Base-by-base conservation (phyloP, 768 basidiomycete genomes). In the Amanita subjunquillea region DNA sequence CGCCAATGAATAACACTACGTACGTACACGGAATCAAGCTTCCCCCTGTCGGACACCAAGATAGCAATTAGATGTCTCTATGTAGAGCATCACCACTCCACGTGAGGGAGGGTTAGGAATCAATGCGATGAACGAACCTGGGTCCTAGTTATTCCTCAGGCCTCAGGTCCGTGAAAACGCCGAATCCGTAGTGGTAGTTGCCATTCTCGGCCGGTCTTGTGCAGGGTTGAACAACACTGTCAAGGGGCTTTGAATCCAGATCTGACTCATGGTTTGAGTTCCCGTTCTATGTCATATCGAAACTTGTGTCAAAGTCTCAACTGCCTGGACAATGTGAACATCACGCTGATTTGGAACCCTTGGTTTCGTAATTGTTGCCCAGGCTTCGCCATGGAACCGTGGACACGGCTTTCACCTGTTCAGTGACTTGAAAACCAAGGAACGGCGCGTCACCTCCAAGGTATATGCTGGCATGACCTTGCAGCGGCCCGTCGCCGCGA, bases 311-410 rank as follows among this genome's bases (percentile, higher is more conserved):
- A 17, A 15, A 30, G 29, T 20, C 4, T 48, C 8, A 23, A 36
- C n/a, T 1, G 22, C 39, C 39, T 49, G 6, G 6, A 40, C 48
- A 49, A 25, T 12, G 23, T 3, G 38, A n/a, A 40, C 27, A 25
- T 48, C n/a, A 23, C 22, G 12, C 7, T 38, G 34, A 27, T 9
- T 27, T 15, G 27, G 30, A 45, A 13, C 38, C n/a, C 7, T 50
- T 40, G 38, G 8, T 50, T 27, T 40, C 38, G 38, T 50, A 50
- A 50, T 15, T 15, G 27, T 15, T 22, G 4, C 6, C 25, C 25
- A 25, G n/a, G 12, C 23, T 25, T 37, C 23, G 48, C 48, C 48
- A 50, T 39, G 48, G 48, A 29, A 13, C 48, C 48, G 38, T 50
- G 48, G 38, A 50, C 44, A 30, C 29, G 27, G 22, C 40, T 22